phyloP scores from a whole-genome alignment of 106 monocot species.

The Narthecium ossifragum region DNA sequence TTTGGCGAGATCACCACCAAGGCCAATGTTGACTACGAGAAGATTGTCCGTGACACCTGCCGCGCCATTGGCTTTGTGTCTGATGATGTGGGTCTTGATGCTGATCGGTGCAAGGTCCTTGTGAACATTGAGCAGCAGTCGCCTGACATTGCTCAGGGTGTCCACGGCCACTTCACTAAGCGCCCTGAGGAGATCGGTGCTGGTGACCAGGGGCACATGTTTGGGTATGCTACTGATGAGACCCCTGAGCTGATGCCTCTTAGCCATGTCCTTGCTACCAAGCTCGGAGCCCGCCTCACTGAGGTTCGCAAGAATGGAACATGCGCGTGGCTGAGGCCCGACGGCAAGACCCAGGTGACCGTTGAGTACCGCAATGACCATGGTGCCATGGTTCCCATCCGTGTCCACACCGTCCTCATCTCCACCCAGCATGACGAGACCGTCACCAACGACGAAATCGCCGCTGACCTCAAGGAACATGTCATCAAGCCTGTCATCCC shows the following conservation, averaged over 20 bases:
- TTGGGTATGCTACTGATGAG: conserved; percentile 55
- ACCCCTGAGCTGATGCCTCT: conserved; percentile 60
- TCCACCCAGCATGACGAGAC: conserved; percentile 65
- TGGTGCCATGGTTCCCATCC: conserved; percentile 52
- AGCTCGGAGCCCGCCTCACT: conserved; percentile 44
- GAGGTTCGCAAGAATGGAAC: conserved; percentile 56
- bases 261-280: conserved; percentile 53
- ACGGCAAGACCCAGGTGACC: conserved; percentile 59
- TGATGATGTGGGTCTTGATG: conserved; percentile 50
- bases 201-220: conserved; percentile 59
- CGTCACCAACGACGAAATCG: conserved; percentile 58
- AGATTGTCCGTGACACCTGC: conserved; percentile 59
- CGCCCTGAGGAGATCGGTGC: conserved; percentile 60
- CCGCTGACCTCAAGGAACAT: conserved; percentile 43
- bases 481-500: conserved; percentile 54
- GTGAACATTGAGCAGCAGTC: conserved; percentile 65
- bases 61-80: conserved; percentile 39
- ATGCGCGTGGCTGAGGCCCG: conserved; percentile 50
- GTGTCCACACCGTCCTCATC: conserved; percentile 60
- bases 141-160: conserved; percentile 50
- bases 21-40: conserved; percentile 55
- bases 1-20: conserved; percentile 69
- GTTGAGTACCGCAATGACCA: conserved; percentile 50
- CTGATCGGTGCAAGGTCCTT: conserved; percentile 45
- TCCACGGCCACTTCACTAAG: conserved; percentile 58